phyloP scores from a whole-genome alignment of 768 basidiomycete species.

The Leccinum rimulosum region DNA sequence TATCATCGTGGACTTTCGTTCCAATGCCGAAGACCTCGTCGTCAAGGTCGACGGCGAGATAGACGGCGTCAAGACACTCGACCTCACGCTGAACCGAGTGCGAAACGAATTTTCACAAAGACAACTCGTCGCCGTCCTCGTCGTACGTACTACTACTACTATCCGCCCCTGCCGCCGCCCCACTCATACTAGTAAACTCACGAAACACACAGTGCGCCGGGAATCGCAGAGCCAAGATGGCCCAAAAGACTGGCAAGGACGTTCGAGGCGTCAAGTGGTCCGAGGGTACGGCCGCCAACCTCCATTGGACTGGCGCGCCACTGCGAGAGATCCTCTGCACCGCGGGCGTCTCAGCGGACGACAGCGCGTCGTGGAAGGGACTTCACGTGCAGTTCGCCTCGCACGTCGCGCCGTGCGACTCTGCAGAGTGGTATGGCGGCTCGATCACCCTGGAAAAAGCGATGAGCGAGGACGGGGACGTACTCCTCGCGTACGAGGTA shows the following conservation, averaged over 20 bases:
- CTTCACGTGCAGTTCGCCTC: constrained; percentile 62
- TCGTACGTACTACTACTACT: constrained; percentile 39
- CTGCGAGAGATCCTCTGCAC: constrained; percentile 55
- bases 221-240: constrained; percentile 68
- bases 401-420: constrained; percentile 56
- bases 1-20: constrained; percentile 23
- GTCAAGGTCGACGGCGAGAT: constrained; percentile 30
- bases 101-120: constrained; percentile 16
- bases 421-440: constrained; percentile 60
- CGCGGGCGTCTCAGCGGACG: constrained; percentile 35
- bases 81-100: constrained; percentile 21
- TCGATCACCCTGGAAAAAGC: constrained; percentile 58
- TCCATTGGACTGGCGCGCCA: constrained; percentile 60
- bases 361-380: constrained; percentile 19
- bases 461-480: constrained; percentile 44
- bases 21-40: constrained; percentile 20
- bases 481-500: constrained; percentile 58
- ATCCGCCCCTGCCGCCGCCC: background rate
- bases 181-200: background rate
- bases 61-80: constrained; percentile 11
- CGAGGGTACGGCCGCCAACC: constrained; percentile 70
- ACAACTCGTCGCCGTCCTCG: constrained; percentile 50
- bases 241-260: constrained; percentile 40
- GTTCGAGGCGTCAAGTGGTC: constrained; percentile 64
- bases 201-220: constrained; percentile 51